A percentile compares a stretch with the other conserved stretches of the same genome.
Evolutionary conservation across 371 early-diverging fungal species (phyloP).

Genomic region (Lichtheimia ramosa): DNA sequence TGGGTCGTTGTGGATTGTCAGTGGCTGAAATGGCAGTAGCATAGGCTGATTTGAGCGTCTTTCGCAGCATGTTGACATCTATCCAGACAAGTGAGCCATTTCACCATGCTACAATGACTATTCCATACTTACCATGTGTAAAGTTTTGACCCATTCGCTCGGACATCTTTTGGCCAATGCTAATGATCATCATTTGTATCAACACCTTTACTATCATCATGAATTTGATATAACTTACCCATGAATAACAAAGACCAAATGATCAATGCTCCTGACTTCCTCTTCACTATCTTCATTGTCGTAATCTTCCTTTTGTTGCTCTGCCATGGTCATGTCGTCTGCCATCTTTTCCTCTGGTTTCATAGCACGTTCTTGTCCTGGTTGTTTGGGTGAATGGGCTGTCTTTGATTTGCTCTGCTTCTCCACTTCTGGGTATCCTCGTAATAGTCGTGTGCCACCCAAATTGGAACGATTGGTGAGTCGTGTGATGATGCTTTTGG

Average conservation of each 20-base stretch:
- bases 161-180: slow-evolving; percentile 83
- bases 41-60: slow-evolving; percentile 64
- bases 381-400: slow-evolving; percentile 7
- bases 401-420: slow-evolving; percentile 22
- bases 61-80: slow-evolving; percentile 77
- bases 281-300: slow-evolving; percentile 60
- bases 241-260: slow-evolving; percentile 78
- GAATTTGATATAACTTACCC: too few relatives aligned
- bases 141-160: slow-evolving; percentile 75
- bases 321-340: slow-evolving; percentile 18
- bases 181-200: slow-evolving; percentile 17
- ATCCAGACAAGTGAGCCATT: background rate
- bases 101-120: background rate
- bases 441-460: slow-evolving; percentile 70
- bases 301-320: slow-evolving; percentile 56
- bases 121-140: slow-evolving; percentile 58
- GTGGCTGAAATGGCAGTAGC: slow-evolving; percentile 31
- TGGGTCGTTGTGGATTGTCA: slow-evolving; percentile 25
- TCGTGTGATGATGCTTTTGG: slow-evolving; percentile 68
- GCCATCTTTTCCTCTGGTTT: slow-evolving; percentile 1
- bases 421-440: slow-evolving; percentile 77
- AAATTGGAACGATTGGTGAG: slow-evolving; percentile 61
- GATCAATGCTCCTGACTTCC: slow-evolving; percentile 68
- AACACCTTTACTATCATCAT: too few relatives aligned
- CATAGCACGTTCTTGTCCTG: background rate